Percentiles rank a stretch among this genome's conserved stretches.
Evolutionary conservation across 139 green algal species (phyloP).

Genomic region (Bryopsis sp.): DNA sequence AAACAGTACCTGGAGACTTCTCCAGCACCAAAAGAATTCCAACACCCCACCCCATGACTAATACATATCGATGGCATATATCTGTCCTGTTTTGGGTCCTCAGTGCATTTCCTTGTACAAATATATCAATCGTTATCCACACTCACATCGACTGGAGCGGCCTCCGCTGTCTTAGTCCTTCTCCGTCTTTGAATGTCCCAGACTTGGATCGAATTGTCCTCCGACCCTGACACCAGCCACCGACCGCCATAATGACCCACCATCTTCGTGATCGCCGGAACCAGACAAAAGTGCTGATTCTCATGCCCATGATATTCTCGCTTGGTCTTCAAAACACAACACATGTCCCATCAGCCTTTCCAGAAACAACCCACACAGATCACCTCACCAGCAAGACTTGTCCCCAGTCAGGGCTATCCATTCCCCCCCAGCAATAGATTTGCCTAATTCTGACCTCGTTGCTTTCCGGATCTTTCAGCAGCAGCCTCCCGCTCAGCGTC

Average conservation of each 20-base stretch:
- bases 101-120: not conserved
- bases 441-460: not conserved
- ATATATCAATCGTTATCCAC: not conserved
- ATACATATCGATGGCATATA: not conserved
- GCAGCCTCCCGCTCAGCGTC: not conserved
- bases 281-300: slow-evolving; percentile 39
- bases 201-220: slow-evolving; percentile 68
- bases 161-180: slow-evolving; percentile 20
- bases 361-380: slow-evolving; percentile 12
- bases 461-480: slow-evolving; percentile 22
- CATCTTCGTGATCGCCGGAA: slow-evolving; percentile 27
- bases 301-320: slow-evolving; percentile 51
- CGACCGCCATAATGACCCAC: slow-evolving; percentile 15
- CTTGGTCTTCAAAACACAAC: slow-evolving; percentile 14
- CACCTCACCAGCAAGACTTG: not conserved
- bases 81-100: slow-evolving; percentile 1
- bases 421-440: not conserved
- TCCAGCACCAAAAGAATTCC: not conserved
- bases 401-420: not conserved
- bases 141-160: not conserved
- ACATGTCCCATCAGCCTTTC: slow-evolving; percentile 1
- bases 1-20: not conserved
- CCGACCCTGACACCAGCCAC: slow-evolving; percentile 69
- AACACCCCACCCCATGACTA: not conserved
- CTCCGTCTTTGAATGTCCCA: slow-evolving; percentile 65